Conservation (phyloP, 2,329 filamentous ascomycete genomes). For the Fusarium redolens region DNA sequence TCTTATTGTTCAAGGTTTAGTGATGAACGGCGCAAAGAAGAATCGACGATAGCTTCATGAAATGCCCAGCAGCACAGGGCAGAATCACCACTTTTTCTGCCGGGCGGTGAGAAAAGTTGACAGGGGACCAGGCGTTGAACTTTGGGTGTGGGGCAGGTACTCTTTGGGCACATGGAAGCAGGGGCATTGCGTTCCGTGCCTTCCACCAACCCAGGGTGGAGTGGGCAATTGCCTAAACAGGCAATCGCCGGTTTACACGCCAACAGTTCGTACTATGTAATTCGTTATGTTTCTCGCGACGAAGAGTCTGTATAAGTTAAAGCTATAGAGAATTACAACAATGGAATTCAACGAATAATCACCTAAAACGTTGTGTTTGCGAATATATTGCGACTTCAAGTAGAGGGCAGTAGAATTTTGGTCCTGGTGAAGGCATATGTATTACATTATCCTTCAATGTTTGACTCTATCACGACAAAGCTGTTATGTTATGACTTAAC, state of each 20-base stretch:
- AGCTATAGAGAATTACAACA: background rate
- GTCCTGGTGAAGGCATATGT: background rate
- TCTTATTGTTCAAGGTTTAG: background rate
- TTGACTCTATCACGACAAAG: too few relatives aligned
- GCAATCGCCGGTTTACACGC: constrained; percentile 28
- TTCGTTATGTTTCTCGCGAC: too few relatives aligned
- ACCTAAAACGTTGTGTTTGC: too few relatives aligned
- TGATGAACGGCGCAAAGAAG: constrained; percentile 18
- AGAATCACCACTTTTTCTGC: constrained; percentile 46
- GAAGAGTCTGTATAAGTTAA: too few relatives aligned
- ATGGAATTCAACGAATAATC: too few relatives aligned
- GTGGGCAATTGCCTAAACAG: constrained; percentile 34
- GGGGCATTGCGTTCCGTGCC: constrained; percentile 1
- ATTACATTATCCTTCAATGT: background rate
- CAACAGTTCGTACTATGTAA: background rate
- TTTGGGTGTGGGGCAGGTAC: constrained; percentile 14
- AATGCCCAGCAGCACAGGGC: constrained; percentile 4
- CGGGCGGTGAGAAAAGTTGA: constrained; percentile 45
- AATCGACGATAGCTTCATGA: constrained; percentile 35
- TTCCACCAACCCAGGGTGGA: constrained; percentile 12
- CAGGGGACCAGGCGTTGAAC: background rate
- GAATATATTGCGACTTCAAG: too few relatives aligned
- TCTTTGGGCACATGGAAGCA: constrained; percentile 1
- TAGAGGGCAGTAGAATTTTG: too few relatives aligned
- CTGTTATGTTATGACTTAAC: background rate